These are phyloP conservation scores for Saccharomycopsis guyanensis DNA, from an alignment of 805 yeast genomes.

Conservation along the genomic window DNA sequence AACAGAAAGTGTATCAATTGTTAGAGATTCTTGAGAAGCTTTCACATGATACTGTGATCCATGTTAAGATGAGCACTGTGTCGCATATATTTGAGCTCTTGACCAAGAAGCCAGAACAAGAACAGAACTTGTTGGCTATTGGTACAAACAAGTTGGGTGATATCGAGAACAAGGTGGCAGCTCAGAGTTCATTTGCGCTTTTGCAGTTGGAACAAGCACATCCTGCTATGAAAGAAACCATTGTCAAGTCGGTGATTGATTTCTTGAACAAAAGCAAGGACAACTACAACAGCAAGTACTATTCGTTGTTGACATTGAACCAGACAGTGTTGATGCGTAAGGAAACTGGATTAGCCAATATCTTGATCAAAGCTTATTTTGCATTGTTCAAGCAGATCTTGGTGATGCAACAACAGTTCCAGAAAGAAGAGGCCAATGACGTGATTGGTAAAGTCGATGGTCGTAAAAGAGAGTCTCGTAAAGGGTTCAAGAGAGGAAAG, in stretches of 20 bases:
- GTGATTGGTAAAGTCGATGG: constrained; percentile 22
- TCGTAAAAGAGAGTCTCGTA: constrained; percentile 42
- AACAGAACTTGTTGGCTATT: constrained; percentile 76
- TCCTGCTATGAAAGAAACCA: constrained; percentile 87
- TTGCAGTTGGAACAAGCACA: constrained; percentile 81
- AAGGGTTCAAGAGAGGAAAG: constrained; percentile 61
- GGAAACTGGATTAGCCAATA: constrained; percentile 78
- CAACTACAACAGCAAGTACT: constrained; percentile 84
- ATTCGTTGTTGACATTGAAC: constrained; percentile 79
- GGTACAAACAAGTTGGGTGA: constrained; percentile 96
- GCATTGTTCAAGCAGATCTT: constrained; percentile 78
- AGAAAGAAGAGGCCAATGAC: constrained; percentile 31
- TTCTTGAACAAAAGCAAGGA: constrained; percentile 63
- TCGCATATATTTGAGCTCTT: constrained; percentile 73
- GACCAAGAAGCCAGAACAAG: constrained; percentile 91
- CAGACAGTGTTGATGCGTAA: constrained; percentile 81
- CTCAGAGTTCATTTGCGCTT: constrained; percentile 77
- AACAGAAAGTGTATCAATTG: constrained; percentile 65
- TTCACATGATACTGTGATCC: constrained; percentile 86
- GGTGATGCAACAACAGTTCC: constrained; percentile 51
- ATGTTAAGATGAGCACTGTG: constrained; percentile 73
- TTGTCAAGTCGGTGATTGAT: constrained; percentile 76
- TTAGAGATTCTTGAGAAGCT: constrained; percentile 70
- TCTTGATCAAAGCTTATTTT: constrained; percentile 76
- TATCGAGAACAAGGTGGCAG: constrained; percentile 79